These are phyloP conservation scores for Paramecium octaurelia DNA, from an alignment of 73 alveolate species.

Conservation along the genomic window DNA sequence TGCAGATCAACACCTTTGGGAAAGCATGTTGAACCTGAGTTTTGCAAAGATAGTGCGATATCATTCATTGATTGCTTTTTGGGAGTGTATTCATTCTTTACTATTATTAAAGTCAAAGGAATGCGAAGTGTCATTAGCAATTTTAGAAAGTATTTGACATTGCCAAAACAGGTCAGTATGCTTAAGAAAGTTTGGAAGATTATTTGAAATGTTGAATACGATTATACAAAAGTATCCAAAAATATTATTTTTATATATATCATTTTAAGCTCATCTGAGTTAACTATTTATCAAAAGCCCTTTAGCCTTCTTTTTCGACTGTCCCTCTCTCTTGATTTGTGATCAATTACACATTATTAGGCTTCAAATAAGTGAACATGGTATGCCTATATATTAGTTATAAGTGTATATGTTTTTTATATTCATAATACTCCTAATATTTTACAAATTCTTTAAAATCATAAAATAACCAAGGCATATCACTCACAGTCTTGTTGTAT, in stretches of 20 bases:
- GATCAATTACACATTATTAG: background rate
- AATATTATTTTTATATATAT: background rate
- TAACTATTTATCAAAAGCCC: conserved; percentile 4
- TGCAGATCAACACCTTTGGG: conserved; percentile 62
- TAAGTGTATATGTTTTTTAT: conserved; percentile 25
- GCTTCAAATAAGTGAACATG: background rate
- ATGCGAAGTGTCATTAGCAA: background rate
- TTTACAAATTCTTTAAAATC: conserved; percentile 49
- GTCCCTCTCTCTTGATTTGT: conserved; percentile 13
- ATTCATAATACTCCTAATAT: conserved; percentile 31
- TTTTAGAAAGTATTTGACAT: conserved; percentile 39
- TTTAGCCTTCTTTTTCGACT: background rate
- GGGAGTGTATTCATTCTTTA: conserved; percentile 25
- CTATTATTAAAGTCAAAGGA: background rate
- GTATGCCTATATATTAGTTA: background rate
- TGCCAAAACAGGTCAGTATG: background rate
- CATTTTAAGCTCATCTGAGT: conserved; percentile 24
- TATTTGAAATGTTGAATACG: conserved; percentile 7
- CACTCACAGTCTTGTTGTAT: conserved; percentile 38
- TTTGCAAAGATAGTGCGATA: conserved; percentile 53
- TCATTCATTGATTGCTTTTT: conserved; percentile 54
- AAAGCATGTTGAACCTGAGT: conserved; percentile 53
- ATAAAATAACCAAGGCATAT: conserved; percentile 56
- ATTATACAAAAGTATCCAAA: background rate
- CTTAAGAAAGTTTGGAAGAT: conserved; percentile 17